Evolutionary conservation across 2,329 filamentous ascomycete genomes (phyloP), one percentile per base, ranked within the genome.

Genomic region (Uncinocarpus reesii): DNA sequence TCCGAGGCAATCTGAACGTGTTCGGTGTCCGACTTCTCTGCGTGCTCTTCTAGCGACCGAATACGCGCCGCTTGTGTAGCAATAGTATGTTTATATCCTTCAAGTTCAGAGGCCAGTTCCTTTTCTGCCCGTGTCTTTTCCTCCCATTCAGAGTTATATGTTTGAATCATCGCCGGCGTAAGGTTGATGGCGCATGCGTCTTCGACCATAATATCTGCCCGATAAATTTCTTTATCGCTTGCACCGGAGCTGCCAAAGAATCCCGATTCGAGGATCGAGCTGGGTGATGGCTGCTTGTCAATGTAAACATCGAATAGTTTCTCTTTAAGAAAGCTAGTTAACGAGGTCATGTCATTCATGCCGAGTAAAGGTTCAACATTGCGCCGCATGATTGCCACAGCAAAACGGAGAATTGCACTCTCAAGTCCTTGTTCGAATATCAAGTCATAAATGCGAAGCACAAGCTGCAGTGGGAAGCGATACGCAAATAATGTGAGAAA

Each of bases 401-500:
- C 90, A 58, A 98, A 98, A 58, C 90, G 90, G 45, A 98, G 72
- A 56, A 98, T 92, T 0, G 92, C 92, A 42, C 73, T 75, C 46
- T 88, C 86, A 13, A 98, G 74, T 2, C 93, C 92, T 66, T 96
- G 90, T 40, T 86, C 92, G 15, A 98, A 74, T 44, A 98, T 92
- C 48, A 98, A 71, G 62, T 98, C 92, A 66, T 96, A 98, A 43
- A 98, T 93, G 26, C 92, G 85, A 50, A 98, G 81, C 5, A 98
- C 92, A 7, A 98, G 79, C 62, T 98, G 92, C 6, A 98, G 75
- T 7, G 92, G 92, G 65, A 98, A 98, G 35, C 93, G 85, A 65
- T 98, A 98, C 26, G 90, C 88, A 62, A 98, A 98, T n/a, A 98
- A 75, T 0, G 92, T 98, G 42, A 98, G 76, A 68, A 98, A 98